Percentiles rank a stretch among this genome's conserved stretches.
Conservation (phyloP, 2,329 filamentous ascomycete species). For the Waltergamsia citrina region DNA sequence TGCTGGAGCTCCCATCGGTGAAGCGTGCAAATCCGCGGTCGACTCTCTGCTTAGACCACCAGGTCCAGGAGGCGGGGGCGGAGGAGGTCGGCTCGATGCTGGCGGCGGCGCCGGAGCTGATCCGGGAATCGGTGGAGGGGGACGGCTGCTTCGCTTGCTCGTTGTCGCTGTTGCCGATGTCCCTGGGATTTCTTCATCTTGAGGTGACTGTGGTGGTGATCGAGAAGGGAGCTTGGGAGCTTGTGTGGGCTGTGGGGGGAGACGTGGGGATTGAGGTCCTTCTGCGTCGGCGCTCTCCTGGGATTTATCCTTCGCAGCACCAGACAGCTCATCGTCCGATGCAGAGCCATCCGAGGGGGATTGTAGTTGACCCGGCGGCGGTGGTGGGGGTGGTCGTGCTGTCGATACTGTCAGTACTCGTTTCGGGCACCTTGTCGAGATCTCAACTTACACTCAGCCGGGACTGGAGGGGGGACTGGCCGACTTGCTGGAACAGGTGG, state of each 20-base stretch:
- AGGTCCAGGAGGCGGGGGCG: conserved; percentile 51
- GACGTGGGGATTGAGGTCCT: background rate
- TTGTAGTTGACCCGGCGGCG: conserved; percentile 40
- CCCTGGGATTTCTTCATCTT: conserved; percentile 29
- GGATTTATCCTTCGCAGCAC: conserved; percentile 32
- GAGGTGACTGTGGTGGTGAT: conserved; percentile 31
- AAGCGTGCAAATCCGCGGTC: conserved; percentile 41
- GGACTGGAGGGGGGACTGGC: conserved; percentile 48
- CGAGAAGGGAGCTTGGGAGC: conserved; percentile 6
- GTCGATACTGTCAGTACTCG: background rate
- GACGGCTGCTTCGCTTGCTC: conserved; percentile 46
- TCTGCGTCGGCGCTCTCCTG: conserved; percentile 26
- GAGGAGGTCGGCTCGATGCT: conserved; percentile 51
- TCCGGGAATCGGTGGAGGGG: conserved; percentile 52
- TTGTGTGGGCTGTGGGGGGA: conserved; percentile 14
- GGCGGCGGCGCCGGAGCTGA: conserved; percentile 35
- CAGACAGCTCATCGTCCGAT: conserved; percentile 79
- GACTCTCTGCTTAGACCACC: conserved; percentile 44
- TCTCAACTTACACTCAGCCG: conserved; percentile 46
- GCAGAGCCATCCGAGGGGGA: conserved; percentile 73
- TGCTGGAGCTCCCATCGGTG: conserved; percentile 28
- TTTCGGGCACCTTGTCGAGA: background rate
- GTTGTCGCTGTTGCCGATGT: conserved; percentile 30
- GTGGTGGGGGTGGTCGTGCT: conserved; percentile 48
- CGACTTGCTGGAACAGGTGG: conserved; percentile 40